phyloP scores from a whole-genome alignment of 73 alveolate genomes.

The Loxodes magnus region DNA sequence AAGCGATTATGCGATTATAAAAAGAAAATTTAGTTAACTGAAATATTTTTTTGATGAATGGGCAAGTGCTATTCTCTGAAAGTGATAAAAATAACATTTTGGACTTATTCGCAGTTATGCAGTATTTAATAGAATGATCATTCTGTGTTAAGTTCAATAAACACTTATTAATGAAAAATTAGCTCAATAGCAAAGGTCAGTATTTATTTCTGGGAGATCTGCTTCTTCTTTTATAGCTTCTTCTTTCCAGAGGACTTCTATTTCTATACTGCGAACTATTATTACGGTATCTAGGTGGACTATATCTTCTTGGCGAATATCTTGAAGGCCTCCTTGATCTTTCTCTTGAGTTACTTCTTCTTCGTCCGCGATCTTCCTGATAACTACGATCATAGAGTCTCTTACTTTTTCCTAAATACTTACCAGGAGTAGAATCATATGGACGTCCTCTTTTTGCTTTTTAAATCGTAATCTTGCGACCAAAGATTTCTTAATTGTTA shows the following conservation, averaged over 20 bases:
- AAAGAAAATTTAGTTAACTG: no score
- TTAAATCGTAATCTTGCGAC: conserved; percentile 3
- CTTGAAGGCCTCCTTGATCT: neutral
- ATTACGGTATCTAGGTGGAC: conserved; percentile 7
- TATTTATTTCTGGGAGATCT: no score
- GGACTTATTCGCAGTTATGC: no score
- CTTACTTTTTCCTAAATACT: conserved; percentile 11
- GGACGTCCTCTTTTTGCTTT: conserved; percentile 1
- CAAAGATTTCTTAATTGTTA: neutral
- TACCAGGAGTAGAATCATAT: conserved; percentile 13
- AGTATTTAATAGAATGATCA: no score
- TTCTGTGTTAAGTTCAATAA: no score
- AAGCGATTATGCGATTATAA: no score
- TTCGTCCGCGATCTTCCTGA: neutral
- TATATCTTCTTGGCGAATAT: no score
- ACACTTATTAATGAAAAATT: no score
- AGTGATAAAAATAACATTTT: no score
- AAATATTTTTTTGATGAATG: no score
- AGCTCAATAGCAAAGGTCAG: no score
- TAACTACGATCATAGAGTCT: neutral
- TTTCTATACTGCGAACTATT: neutral
- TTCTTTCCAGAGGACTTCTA: neutral
- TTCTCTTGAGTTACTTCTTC: conserved; percentile 1
- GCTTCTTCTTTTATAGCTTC: conserved; percentile 3
- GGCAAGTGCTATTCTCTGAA: no score